Evolutionary conservation across 139 green algal species (phyloP).

Genomic region (Picochlorum sp.): DNA sequence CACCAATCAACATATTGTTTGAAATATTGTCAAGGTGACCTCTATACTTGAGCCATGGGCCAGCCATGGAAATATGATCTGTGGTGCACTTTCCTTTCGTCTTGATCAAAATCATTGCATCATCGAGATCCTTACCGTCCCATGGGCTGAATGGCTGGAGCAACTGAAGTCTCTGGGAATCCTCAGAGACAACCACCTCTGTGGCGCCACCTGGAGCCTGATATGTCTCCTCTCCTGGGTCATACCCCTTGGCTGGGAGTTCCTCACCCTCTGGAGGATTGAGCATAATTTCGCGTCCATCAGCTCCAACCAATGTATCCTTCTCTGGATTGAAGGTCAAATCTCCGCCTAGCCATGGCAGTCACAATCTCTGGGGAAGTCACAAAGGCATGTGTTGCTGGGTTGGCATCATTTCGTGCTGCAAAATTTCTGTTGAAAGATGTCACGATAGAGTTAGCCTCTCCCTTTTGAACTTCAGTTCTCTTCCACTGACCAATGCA

Average conservation of each 20-base stretch:
- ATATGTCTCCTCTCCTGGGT: constrained; percentile 61
- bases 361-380: constrained; percentile 86
- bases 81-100: constrained; percentile 96
- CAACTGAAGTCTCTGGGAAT: constrained; percentile 78
- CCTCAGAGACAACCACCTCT: constrained; percentile 58
- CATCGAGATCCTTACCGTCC: constrained; percentile 63
- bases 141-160: constrained; percentile 76
- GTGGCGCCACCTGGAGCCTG: constrained; percentile 43
- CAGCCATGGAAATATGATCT: constrained; percentile 96
- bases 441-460: constrained; percentile 88
- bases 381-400: constrained; percentile 85
- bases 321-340: constrained; percentile 95
- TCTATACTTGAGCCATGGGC: constrained; percentile 94
- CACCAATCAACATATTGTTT: constrained; percentile 97
- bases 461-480: constrained; percentile 80
- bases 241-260: constrained; percentile 75
- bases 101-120: constrained; percentile 49
- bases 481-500: constrained; percentile 96
- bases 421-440: constrained; percentile 96
- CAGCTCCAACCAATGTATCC: constrained; percentile 52
- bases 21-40: constrained; percentile 97
- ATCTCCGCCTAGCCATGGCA: constrained; percentile 75
- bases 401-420: constrained; percentile 89
- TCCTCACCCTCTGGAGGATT: constrained; percentile 73
- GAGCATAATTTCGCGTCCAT: constrained; percentile 81